phyloP scores from a whole-genome alignment of 345 rosid genomes.

The Salix suchowensis region DNA sequence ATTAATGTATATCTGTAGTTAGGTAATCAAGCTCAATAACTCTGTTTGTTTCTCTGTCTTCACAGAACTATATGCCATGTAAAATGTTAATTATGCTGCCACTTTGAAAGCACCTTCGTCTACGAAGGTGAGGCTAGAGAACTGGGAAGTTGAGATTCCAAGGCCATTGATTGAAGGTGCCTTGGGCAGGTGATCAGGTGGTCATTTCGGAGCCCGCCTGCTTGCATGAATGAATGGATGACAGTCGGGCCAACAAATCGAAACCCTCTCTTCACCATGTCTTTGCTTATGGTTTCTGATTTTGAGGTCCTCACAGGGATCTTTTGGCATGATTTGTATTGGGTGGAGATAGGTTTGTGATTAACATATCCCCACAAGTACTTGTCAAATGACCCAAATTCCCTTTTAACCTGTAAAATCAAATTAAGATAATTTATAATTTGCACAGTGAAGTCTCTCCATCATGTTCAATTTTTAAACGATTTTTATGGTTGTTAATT shows the following conservation, averaged over 20 bases:
- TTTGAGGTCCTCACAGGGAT: conserved; percentile 66
- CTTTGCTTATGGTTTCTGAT: conserved; percentile 64
- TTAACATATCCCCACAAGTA: conserved; percentile 62
- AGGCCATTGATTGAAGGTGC: conserved; percentile 40
- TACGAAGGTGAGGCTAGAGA: conserved; percentile 5
- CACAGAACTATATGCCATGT: neutral
- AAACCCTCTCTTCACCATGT: conserved; percentile 61
- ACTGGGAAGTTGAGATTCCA: conserved; percentile 14
- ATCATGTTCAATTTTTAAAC: neutral
- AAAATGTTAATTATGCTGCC: neutral
- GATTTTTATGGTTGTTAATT: neutral
- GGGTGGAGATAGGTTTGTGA: conserved; percentile 37
- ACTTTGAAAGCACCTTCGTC: neutral
- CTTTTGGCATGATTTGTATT: conserved; percentile 48
- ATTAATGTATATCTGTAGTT: neutral
- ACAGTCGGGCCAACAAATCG: conserved; percentile 62
- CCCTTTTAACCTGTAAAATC: conserved; percentile 40
- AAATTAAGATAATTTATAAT: neutral
- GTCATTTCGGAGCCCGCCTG: conserved; percentile 57
- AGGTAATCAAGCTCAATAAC: neutral
- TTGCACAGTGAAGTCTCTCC: neutral
- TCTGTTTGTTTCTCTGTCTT: neutral
- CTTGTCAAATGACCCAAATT: conserved; percentile 49
- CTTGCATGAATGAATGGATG: conserved; percentile 66
- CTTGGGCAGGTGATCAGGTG: conserved; percentile 63